Base-by-base conservation (phyloP, 1,284 basidiomycete genomes). In the Cryptococcus maquisensis region DNA sequence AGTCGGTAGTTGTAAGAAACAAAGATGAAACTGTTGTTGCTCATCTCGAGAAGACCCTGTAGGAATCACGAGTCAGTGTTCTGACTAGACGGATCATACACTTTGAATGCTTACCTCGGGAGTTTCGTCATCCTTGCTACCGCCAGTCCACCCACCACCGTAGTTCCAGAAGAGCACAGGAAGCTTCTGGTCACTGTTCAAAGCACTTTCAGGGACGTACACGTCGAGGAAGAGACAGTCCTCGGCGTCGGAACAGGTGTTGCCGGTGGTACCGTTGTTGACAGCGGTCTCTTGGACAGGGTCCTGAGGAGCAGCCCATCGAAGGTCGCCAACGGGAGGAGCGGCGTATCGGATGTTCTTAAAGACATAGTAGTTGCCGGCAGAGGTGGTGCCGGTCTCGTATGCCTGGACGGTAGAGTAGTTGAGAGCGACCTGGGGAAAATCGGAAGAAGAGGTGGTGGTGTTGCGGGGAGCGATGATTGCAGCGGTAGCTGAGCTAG, bases 261-360 rank as follows among this genome's bases (percentile, higher is more conserved):
- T 36, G 7, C 43, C 23, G 32, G 32, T 38, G 21, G 51, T 46
- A 15, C 51, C 51, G 37, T 52, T 47, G 35, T 52, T 52, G n/a
- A 43, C 41, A 8, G 32, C 12, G 20, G n/a, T 24, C 43, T 52
- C 51, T 2, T 24, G 16, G 2, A 46, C 44, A 13, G 51, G 51
- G 21, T 52, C 51, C 32, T 52, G 51, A 16, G 51, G 51, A 4
- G 51, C 43, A 10, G 43, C 43, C 20, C 60, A 59, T 26, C 63
- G 58, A 20, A 52, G 49, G 23, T 46, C 38, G 9, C 55, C 57
- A 16, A 49, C 32, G 16, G 62, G 86, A 7, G 84, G 77, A 55
- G 82, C 72, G 13, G 83, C 85, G 58, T 80, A 88, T 1, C 84
- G 86, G 43, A 88, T 82, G 1, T 85, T 85, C 28, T 52, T 52